These are phyloP conservation scores for Tuctoria greenei DNA, from an alignment of 176 grass and related monocot species.

Conservation along the genomic window DNA sequence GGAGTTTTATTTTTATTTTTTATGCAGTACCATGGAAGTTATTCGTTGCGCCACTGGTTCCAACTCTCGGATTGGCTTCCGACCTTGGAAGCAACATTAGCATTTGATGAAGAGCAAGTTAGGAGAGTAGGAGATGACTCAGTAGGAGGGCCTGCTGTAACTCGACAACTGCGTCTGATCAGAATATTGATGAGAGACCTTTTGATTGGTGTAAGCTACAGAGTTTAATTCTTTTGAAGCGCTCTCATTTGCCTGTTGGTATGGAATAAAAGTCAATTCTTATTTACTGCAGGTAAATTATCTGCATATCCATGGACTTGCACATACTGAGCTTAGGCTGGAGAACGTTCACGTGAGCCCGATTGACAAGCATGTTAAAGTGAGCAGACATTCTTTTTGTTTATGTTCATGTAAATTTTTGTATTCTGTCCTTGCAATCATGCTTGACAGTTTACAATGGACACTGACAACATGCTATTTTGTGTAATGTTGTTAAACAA, in stretches of 20 bases:
- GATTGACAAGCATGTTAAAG: constrained; percentile 94
- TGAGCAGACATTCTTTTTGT: constrained; percentile 36
- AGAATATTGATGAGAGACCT: constrained; percentile 98
- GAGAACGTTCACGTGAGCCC: constrained; percentile 97
- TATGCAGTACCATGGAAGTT: constrained; percentile 87
- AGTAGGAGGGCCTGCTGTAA: constrained; percentile 79
- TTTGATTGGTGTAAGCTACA: constrained; percentile 85
- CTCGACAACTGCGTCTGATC: constrained; percentile 69
- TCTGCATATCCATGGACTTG: constrained; percentile 92
- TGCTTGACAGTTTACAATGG: constrained; percentile 5
- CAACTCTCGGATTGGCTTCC: constrained; percentile 91
- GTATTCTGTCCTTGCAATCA: constrained; percentile 16
- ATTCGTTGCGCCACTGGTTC: constrained; percentile 87
- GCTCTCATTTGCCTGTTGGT: background rate
- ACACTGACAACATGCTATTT: constrained; percentile 8
- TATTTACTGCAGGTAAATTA: constrained; percentile 79
- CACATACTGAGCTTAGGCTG: constrained; percentile 85
- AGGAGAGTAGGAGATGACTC: constrained; percentile 88
- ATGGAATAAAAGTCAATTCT: constrained; percentile 19
- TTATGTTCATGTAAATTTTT: constrained; percentile 7
- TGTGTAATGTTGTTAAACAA: background rate
- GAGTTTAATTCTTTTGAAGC: background rate
- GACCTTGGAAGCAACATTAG: constrained; percentile 82
- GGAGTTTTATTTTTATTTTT: constrained; percentile 1
- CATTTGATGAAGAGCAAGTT: constrained; percentile 76